Evolutionary conservation across 768 basidiomycete genomes (phyloP).

Genomic region (Russula sp.): DNA sequence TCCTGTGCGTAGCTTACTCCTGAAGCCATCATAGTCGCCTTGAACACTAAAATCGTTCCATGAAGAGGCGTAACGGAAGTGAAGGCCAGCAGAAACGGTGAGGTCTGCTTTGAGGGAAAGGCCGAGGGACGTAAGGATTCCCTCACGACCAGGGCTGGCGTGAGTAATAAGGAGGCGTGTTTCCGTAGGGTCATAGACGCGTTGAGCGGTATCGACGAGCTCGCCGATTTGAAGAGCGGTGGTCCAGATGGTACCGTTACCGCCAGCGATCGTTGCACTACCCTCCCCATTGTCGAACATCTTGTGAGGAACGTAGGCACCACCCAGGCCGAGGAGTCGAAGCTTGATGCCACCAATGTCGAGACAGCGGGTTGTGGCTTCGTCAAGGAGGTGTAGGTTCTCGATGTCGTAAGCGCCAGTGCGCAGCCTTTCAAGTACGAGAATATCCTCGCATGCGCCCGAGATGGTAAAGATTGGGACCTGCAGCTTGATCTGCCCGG

Average conservation of each 20-base stretch:
- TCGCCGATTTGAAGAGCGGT: slow-evolving; percentile 97
- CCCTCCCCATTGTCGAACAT: slow-evolving; percentile 94
- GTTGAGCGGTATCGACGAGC: slow-evolving; percentile 93
- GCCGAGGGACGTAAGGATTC: slow-evolving; percentile 84
- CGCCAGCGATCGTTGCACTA: slow-evolving; percentile 94
- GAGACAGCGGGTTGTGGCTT: slow-evolving; percentile 88
- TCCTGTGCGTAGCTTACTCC: slow-evolving; percentile 68
- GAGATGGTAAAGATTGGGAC: slow-evolving; percentile 95
- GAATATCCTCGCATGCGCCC: slow-evolving; percentile 96
- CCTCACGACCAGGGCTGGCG: slow-evolving; percentile 88
- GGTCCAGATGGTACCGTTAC: slow-evolving; percentile 98
- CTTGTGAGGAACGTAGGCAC: slow-evolving; percentile 92
- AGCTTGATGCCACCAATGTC: slow-evolving; percentile 92
- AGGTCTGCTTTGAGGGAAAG: slow-evolving; percentile 91
- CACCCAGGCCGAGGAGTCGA: slow-evolving; percentile 91
- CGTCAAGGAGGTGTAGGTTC: slow-evolving; percentile 90
- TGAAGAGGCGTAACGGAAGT: slow-evolving; percentile 93
- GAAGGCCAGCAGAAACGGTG: slow-evolving; percentile 88
- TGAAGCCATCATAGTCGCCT: slow-evolving; percentile 81
- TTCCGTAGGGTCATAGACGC: slow-evolving; percentile 88
- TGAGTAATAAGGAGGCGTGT: slow-evolving; percentile 92
- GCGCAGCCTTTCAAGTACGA: slow-evolving; percentile 90
- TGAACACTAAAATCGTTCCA: slow-evolving; percentile 98
- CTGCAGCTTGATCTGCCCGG: slow-evolving; percentile 84
- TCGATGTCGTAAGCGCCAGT: slow-evolving; percentile 73